A percentile compares a stretch with the other conserved stretches of the same genome.
phyloP scores from a whole-genome alignment of 2,329 filamentous ascomycete genomes.

The Verticillium nubilum region DNA sequence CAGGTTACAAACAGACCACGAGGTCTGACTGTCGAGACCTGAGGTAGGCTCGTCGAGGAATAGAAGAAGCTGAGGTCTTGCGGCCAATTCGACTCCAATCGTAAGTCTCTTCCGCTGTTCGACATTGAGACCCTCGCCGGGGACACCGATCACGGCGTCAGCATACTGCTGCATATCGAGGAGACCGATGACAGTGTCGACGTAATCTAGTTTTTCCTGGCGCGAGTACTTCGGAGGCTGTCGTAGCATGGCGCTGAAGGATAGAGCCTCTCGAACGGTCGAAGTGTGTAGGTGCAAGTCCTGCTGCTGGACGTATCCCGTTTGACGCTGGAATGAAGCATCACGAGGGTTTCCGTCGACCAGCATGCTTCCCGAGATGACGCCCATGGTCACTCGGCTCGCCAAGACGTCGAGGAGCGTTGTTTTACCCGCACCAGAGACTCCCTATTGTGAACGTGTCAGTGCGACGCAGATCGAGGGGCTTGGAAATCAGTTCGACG shows the following conservation, averaged over 20 bases:
- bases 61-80: conserved; percentile 65
- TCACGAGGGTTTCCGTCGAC: conserved; percentile 62
- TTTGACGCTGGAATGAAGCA: conserved; percentile 63
- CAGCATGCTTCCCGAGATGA: conserved; percentile 65
- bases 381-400: conserved; percentile 67
- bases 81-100: conserved; percentile 73
- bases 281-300: conserved; percentile 63
- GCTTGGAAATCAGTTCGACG: conserved; percentile 53
- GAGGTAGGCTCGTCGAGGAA: conserved; percentile 77
- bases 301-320: conserved; percentile 69
- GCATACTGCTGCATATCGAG: conserved; percentile 54
- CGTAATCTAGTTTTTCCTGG: conserved; percentile 19
- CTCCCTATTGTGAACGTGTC: conserved; percentile 36
- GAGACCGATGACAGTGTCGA: conserved; percentile 22
- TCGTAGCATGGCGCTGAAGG: conserved; percentile 62
- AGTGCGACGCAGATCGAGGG: not conserved
- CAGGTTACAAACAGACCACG: conserved; percentile 67
- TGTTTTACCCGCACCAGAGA: conserved; percentile 71
- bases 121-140: conserved; percentile 48
- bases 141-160: conserved; percentile 63
- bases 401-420: conserved; percentile 70
- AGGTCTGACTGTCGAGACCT: conserved; percentile 69
- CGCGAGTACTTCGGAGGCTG: conserved; percentile 52
- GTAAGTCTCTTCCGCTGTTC: conserved; percentile 55
- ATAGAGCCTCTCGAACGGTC: conserved; percentile 62